Base-by-base conservation (phyloP, 257 asterid genomes). In the Nicotiana tomentosiformis region DNA sequence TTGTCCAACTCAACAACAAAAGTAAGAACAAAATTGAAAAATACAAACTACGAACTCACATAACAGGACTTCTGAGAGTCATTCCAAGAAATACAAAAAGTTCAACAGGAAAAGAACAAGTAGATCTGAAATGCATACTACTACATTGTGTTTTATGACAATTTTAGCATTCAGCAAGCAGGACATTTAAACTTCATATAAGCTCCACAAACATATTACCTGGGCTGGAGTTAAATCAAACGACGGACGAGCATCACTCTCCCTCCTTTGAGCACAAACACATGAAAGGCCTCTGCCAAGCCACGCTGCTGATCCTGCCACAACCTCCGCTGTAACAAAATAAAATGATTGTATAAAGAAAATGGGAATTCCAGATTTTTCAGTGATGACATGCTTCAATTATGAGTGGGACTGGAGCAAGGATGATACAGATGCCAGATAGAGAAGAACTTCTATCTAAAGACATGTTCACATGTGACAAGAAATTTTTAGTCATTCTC, bases 241-340 rank as follows among this genome's bases (percentile, higher is more conserved):
- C 51, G 98, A 96, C 81, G 93, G 98, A 55, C 96, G 97, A 77
- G 90, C 92, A 90, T 96, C 98, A 81, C 96, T 89, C 85, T 94
- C 99, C 83, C 97, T 90, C 87, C 98, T 91, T 84, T 96, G 97
- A 89, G 87, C 98, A 88, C 99, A 94, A 81, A 96, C 99, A 84
- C 99, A 96, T 10, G 99, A 94, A 83, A 96, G 93, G 81, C 99
- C 97, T 88, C 90, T 93, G 82, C 99, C 98, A 82, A 94, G 91
- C 99, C 99, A 96, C 26, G 99, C 99, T 81, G 98, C 98, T 72
- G 99, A 93, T 88, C 99, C 99, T 84, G 97, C 97, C 82, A 92
- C 95, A 86, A 90, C 94, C 92, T 91, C 98, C 82, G 86, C 94
- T 88, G 91, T 85, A 84, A 87, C 85, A 88, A 83, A 89, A 86